A percentile compares a stretch with the other conserved stretches of the same genome.
phyloP scores from a whole-genome alignment of 148 eudicot genomes.

The Suaeda aralocaspica region DNA sequence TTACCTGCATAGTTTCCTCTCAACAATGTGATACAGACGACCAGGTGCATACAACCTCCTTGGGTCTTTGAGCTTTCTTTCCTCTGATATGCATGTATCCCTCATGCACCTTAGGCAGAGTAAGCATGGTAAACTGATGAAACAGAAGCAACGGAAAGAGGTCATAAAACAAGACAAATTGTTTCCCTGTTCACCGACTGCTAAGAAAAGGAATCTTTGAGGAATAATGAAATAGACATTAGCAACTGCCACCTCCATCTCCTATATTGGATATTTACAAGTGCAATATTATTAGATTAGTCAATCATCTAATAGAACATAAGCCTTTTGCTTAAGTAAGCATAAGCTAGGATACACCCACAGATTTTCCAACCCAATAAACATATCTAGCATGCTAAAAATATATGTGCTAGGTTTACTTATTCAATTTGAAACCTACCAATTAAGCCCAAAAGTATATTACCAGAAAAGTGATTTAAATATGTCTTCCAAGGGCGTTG shows the following conservation, averaged over 20 bases:
- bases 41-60: conserved; percentile 98
- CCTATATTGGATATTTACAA: not conserved
- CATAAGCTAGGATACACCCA: not conserved
- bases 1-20: conserved; percentile 88
- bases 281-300: not conserved
- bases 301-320: not conserved
- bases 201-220: too few species aligned
- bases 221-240: too few species aligned
- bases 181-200: not conserved
- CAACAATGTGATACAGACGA: conserved; percentile 95
- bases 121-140: conserved; percentile 87
- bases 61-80: conserved; percentile 79
- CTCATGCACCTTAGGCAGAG: conserved; percentile 83
- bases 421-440: not conserved
- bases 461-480: conserved; percentile 97
- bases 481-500: conserved; percentile 95
- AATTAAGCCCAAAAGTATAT: not conserved
- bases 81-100: conserved; percentile 86
- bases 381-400: not conserved
- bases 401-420: not conserved
- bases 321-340: not conserved
- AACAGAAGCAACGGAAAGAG: conserved; percentile 8
- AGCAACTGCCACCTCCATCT: not conserved
- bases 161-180: not conserved
- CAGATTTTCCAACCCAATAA: not conserved